phyloP scores from a whole-genome alignment of 371 early-diverging fungal genomes.

The Lichtheimia ornata region DNA sequence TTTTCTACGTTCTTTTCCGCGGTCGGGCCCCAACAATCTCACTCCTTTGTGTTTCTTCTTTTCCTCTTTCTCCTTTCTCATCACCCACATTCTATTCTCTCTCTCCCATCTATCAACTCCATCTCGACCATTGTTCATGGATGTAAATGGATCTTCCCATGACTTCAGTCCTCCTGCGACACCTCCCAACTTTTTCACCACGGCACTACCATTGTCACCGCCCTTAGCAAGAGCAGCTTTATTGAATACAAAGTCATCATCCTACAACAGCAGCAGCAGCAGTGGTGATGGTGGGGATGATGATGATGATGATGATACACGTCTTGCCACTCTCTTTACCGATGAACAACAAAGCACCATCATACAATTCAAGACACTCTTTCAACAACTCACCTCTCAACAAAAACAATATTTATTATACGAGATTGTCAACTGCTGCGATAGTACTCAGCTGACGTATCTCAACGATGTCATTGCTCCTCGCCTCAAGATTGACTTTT shows the following conservation, averaged over 20 bases:
- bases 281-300: constrained; percentile 13
- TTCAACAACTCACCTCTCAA: constrained; percentile 30
- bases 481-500: constrained; percentile 77
- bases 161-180: constrained; percentile 53
- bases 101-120: not conserved
- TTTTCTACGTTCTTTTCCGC: not conserved
- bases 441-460: constrained; percentile 59
- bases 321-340: constrained; percentile 29
- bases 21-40: not conserved
- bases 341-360: constrained; percentile 41
- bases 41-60: not conserved
- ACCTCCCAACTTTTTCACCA: constrained; percentile 40
- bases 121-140: constrained; percentile 19
- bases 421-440: constrained; percentile 57
- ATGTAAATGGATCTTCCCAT: constrained; percentile 30
- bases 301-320: constrained; percentile 17
- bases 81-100: not conserved
- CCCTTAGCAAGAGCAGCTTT: not conserved
- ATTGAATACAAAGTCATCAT: not conserved
- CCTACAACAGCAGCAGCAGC: too few relatives aligned
- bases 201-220: constrained; percentile 12
- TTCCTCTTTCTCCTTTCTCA: too few relatives aligned
- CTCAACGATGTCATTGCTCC: constrained; percentile 62
- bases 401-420: constrained; percentile 42
- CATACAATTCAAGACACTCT: constrained; percentile 36